Percentiles rank a stretch among this genome's conserved stretches.
These are phyloP conservation scores for Borovskyia barvae DNA, from an alignment of 208 protist genomes.

Conservation along the genomic window DNA sequence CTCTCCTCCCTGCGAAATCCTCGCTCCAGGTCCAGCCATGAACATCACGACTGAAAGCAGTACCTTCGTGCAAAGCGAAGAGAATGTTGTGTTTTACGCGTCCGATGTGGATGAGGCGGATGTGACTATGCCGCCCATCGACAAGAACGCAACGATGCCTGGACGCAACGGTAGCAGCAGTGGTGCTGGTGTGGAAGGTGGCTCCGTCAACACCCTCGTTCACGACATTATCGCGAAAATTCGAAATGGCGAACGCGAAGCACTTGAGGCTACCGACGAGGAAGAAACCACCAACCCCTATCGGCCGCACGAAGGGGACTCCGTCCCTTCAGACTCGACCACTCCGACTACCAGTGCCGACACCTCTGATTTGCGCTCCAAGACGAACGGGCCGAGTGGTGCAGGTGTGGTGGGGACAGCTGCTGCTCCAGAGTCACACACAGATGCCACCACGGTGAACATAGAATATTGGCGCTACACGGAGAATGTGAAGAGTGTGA, in stretches of 20 bases:
- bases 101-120: not conserved
- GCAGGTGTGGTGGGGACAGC: no score
- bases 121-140: not conserved
- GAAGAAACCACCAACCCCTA: constrained; percentile 33
- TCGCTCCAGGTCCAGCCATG: not conserved
- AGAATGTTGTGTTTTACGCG: not conserved
- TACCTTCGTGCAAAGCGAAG: constrained; percentile 20
- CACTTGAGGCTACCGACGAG: constrained; percentile 37
- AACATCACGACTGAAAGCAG: constrained; percentile 26
- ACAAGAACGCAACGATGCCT: not conserved
- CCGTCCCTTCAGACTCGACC: not conserved
- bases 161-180: not conserved
- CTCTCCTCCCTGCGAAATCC: not conserved
- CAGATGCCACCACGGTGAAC: no score
- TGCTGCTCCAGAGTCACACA: no score
- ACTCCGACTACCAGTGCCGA: constrained; percentile 5
- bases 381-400: not conserved
- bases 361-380: not conserved
- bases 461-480: not conserved
- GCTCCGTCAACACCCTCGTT: no score
- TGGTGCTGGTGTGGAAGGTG: not conserved
- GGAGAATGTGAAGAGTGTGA: constrained; percentile 4
- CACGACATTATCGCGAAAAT: no score
- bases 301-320: constrained; percentile 17
- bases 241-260: constrained; percentile 12